Percentiles rank a stretch among this genome's conserved stretches.
Conservation (phyloP, 2,329 filamentous ascomycete genomes). For the Apiospora malaysiana region DNA sequence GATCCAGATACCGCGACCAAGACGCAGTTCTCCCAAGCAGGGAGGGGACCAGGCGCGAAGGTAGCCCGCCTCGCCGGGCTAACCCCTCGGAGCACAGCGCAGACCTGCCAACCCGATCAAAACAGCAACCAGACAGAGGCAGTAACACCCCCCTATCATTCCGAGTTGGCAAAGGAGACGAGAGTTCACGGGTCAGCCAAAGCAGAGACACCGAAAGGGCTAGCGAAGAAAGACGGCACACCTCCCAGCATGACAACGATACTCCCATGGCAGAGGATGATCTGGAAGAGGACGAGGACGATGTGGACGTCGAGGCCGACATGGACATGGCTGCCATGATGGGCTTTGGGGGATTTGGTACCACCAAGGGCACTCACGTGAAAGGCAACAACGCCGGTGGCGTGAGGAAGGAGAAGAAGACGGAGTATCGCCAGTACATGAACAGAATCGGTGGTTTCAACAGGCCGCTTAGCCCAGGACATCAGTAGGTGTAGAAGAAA, state of each 20-base stretch:
- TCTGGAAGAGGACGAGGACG: constrained; percentile 55
- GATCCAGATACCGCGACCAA: constrained; percentile 31
- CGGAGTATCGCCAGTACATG: constrained; percentile 97
- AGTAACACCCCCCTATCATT: constrained; percentile 41
- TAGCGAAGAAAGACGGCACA: constrained; percentile 27
- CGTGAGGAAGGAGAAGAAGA: constrained; percentile 91
- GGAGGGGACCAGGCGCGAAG: constrained; percentile 30
- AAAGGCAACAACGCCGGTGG: constrained; percentile 84
- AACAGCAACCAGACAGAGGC: constrained; percentile 28
- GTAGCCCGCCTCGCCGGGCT: constrained; percentile 25
- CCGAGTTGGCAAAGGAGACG: constrained; percentile 43
- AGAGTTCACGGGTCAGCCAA: constrained; percentile 32
- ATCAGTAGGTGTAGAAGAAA: constrained; percentile 23
- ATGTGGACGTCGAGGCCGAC: constrained; percentile 70
- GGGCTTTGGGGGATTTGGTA: constrained; percentile 86
- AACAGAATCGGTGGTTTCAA: constrained; percentile 85
- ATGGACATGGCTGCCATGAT: constrained; percentile 82
- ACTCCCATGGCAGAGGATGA: constrained; percentile 40
- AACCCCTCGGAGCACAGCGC: constrained; percentile 30
- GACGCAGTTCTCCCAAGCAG: constrained; percentile 26
- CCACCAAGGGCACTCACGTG: constrained; percentile 88
- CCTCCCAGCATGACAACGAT: constrained; percentile 26
- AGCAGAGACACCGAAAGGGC: constrained; percentile 31
- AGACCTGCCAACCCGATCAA: constrained; percentile 39
- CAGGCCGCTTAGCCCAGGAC: constrained; percentile 69